These are phyloP conservation scores for Cerrena zonata DNA, from an alignment of 1,284 basidiomycete species.

Conservation along the genomic window DNA sequence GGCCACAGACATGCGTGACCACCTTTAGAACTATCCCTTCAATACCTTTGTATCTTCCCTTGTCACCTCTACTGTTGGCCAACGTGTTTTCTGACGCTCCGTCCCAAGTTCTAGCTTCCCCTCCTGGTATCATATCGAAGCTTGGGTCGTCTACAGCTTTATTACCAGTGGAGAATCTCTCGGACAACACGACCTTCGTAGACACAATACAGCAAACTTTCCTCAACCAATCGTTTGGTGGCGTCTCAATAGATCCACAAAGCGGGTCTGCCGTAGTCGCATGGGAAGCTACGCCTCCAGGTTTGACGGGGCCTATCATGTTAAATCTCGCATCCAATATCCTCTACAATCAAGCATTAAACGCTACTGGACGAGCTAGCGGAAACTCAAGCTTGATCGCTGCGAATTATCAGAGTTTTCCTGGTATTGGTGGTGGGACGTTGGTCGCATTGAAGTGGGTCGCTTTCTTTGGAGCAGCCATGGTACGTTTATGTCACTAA, in stretches of 20 bases:
- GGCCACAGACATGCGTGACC: constrained; percentile 43
- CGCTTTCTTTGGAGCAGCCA: constrained; percentile 61
- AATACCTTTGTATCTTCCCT: constrained; percentile 44
- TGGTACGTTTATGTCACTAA: constrained; percentile 39
- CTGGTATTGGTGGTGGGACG: constrained; percentile 47
- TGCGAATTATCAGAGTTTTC: constrained; percentile 52
- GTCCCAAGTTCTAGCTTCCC: constrained; percentile 34
- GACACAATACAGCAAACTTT: constrained; percentile 43
- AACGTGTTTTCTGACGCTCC: constrained; percentile 18
- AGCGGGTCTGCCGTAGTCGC: constrained; percentile 48
- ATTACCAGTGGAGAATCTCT: constrained; percentile 35
- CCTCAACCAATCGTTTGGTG: constrained; percentile 49
- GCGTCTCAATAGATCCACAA: constrained; percentile 50
- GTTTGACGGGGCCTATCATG: constrained; percentile 49
- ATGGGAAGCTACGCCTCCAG: constrained; percentile 57
- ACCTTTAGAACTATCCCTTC: constrained; percentile 29
- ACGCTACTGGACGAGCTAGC: constrained; percentile 34
- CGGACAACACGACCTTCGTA: constrained; percentile 52
- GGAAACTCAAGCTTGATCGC: constrained; percentile 43
- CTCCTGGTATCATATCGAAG: constrained; percentile 39
- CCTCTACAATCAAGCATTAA: constrained; percentile 54
- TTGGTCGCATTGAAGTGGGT: constrained; percentile 61
- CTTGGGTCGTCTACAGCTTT: constrained; percentile 33
- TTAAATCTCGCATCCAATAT: constrained; percentile 67
- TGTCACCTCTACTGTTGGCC: constrained; percentile 31